phyloP scores from a whole-genome alignment of 306 rosid genomes.

The Carpinus fangiana region DNA sequence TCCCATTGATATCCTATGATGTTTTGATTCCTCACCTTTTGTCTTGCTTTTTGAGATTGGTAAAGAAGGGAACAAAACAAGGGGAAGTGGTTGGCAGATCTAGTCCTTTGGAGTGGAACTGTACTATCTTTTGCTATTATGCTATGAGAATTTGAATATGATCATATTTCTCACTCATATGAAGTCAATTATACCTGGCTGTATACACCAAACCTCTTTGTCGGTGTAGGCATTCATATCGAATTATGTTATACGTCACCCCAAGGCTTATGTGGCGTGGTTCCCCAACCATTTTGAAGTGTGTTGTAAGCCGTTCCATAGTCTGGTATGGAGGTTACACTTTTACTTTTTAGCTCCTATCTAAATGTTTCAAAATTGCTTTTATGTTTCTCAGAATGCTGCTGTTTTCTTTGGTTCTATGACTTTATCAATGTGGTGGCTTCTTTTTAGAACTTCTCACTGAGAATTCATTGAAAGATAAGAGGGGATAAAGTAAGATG shows the following conservation, averaged over 20 bases:
- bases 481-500: not conserved
- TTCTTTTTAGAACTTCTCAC: not conserved
- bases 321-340: not conserved
- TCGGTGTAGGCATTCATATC: not conserved
- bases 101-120: not conserved
- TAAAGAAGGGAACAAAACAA: not conserved
- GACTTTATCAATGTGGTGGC: not conserved
- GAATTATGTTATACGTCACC: no score
- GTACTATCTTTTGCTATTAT: not conserved
- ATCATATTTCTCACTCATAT: not conserved
- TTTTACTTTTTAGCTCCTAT: not conserved
- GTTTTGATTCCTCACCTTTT: not conserved
- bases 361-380: not conserved
- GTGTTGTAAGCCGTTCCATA: not conserved
- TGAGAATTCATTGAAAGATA: no score
- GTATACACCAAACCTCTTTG: not conserved
- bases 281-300: not conserved
- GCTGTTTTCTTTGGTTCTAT: not conserved
- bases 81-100: not conserved
- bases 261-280: no score
- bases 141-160: not conserved
- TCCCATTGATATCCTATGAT: not conserved
- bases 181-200: not conserved
- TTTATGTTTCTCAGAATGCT: not conserved
- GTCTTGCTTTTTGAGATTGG: not conserved